These are phyloP conservation scores for Gossypioides kirkii DNA, from an alignment of 345 rosid genomes.

Conservation along the genomic window DNA sequence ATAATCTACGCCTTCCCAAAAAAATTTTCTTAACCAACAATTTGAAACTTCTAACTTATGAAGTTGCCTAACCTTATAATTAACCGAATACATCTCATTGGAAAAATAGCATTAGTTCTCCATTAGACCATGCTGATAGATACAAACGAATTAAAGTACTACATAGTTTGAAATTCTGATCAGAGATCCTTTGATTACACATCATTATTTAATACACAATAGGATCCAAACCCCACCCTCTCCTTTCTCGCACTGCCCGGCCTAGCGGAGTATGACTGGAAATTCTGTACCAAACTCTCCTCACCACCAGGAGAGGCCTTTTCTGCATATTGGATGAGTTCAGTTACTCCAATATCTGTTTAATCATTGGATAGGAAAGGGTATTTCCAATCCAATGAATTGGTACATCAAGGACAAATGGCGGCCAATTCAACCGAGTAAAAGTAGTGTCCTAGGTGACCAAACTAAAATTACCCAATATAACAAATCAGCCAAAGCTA, in stretches of 20 bases:
- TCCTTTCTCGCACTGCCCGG: neutral
- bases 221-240: neutral
- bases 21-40: no score
- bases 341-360: neutral
- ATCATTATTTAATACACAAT: neutral
- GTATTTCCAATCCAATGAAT: neutral
- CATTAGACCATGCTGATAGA: no score
- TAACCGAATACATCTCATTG: no score
- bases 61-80: no score
- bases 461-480: neutral
- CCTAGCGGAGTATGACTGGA: neutral
- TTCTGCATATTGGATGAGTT: neutral
- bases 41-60: no score
- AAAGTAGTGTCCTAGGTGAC: neutral
- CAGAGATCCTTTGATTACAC: neutral
- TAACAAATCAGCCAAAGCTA: neutral
- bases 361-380: neutral
- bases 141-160: no score
- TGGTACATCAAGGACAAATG: neutral
- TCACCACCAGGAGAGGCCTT: neutral
- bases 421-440: neutral
- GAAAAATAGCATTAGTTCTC: no score
- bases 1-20: no score
- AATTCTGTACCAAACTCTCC: neutral
- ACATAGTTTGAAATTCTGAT: no score